A percentile compares a stretch with the other conserved stretches of the same genome.
These are phyloP conservation scores for Cicer chorassanicum DNA, from an alignment of 306 rosid species.

Conservation along the genomic window DNA sequence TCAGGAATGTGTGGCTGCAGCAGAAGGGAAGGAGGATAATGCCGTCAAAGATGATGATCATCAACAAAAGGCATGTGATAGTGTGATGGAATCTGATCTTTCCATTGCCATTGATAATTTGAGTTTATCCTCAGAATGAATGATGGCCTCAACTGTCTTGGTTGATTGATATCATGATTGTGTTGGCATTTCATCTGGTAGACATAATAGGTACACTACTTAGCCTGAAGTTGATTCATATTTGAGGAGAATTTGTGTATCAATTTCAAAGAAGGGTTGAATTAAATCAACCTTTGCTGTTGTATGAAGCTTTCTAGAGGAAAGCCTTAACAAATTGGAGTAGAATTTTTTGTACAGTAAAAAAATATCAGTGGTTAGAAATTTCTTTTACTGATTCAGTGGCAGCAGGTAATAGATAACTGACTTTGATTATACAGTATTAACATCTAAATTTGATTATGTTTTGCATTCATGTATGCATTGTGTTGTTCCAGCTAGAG, in stretches of 20 bases:
- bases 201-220: constrained; percentile 45
- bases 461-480: constrained; percentile 33
- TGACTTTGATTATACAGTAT: neutral
- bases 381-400: constrained; percentile 34
- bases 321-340: constrained; percentile 51
- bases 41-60: constrained; percentile 49
- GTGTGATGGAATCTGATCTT: constrained; percentile 54
- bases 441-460: constrained; percentile 23
- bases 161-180: constrained; percentile 43
- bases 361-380: constrained; percentile 48
- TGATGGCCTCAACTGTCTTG: constrained; percentile 37
- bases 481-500: constrained; percentile 51
- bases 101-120: constrained; percentile 67
- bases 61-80: constrained; percentile 48
- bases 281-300: constrained; percentile 54
- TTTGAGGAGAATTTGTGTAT: constrained; percentile 58
- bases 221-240: constrained; percentile 48
- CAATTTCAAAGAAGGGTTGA: constrained; percentile 55
- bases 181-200: constrained; percentile 43
- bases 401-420: constrained; percentile 28
- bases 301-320: constrained; percentile 49
- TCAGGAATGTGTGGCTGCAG: constrained; percentile 63
- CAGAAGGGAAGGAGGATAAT: constrained; percentile 64
- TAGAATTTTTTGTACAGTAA: constrained; percentile 66
- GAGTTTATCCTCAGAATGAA: constrained; percentile 63